Evolutionary conservation across 257 asterid genomes (phyloP).

Genomic region (Solanum sejunctum): DNA sequence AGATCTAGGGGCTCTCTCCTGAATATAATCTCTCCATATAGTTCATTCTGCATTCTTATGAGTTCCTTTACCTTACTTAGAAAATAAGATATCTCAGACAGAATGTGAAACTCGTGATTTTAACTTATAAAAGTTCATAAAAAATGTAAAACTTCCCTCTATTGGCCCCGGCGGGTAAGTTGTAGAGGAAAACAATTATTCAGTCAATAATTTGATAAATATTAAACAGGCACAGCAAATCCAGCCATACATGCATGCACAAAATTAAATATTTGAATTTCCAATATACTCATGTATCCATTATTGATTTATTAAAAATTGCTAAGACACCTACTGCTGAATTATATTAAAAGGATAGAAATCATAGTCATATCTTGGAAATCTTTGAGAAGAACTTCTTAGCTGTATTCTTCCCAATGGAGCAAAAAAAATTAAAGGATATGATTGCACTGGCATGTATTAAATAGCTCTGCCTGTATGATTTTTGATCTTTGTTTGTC

Average conservation of each 20-base stretch:
- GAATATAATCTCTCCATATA: conserved; percentile 4
- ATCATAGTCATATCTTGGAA: not conserved
- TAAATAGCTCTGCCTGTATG: not conserved
- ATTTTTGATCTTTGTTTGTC: not conserved
- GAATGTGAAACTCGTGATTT: not conserved
- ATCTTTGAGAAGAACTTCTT: not conserved
- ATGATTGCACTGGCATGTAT: not conserved
- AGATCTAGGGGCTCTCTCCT: conserved; percentile 15
- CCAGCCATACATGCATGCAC: not conserved
- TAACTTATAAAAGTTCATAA: not conserved
- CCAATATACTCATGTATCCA: not conserved
- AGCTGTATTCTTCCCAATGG: not conserved
- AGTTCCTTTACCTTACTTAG: not conserved
- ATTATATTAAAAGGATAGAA: not conserved
- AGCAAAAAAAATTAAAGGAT: not conserved
- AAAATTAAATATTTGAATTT: not conserved
- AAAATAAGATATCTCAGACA: not conserved
- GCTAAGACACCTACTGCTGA: not conserved
- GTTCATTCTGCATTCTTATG: not conserved
- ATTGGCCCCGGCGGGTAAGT: not conserved
- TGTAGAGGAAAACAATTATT: not conserved
- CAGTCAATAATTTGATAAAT: not conserved
- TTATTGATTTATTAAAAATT: not conserved
- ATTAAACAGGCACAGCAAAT: not conserved
- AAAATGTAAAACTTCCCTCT: not conserved